A percentile compares a stretch with the other conserved stretches of the same genome.
These are phyloP conservation scores for Clavispora fructus DNA, from an alignment of 805 yeast genomes.

Conservation along the genomic window DNA sequence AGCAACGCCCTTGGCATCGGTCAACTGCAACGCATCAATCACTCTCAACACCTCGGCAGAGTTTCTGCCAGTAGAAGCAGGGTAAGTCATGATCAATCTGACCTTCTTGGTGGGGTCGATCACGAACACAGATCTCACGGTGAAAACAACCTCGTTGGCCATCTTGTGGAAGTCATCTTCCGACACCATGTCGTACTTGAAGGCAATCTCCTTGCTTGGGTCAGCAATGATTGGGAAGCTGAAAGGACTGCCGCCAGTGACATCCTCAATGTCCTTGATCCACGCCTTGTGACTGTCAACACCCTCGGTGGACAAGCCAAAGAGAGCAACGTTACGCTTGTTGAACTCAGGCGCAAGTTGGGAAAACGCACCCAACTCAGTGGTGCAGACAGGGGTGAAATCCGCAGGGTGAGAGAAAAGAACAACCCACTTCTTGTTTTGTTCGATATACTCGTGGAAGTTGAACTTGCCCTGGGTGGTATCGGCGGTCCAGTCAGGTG, in stretches of 20 bases:
- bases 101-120: conserved; percentile 64
- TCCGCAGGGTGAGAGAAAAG: conserved; percentile 75
- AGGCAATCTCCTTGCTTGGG: conserved; percentile 54
- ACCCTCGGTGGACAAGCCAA: conserved; percentile 65
- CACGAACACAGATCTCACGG: conserved; percentile 67
- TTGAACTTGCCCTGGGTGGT: conserved; percentile 59
- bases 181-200: conserved; percentile 65
- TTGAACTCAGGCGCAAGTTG: conserved; percentile 64
- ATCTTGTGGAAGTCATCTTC: conserved; percentile 63
- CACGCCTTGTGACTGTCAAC: conserved; percentile 58
- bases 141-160: conserved; percentile 58
- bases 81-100: conserved; percentile 60
- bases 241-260: conserved; percentile 47
- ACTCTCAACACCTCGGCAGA: conserved; percentile 70
- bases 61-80: conserved; percentile 72
- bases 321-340: conserved; percentile 58
- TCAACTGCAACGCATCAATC: conserved; percentile 62
- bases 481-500: conserved; percentile 63
- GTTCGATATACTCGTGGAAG: conserved; percentile 59
- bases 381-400: conserved; percentile 76
- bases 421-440: conserved; percentile 50
- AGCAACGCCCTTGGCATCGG: conserved; percentile 56
- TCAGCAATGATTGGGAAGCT: conserved; percentile 69
- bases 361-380: conserved; percentile 74
- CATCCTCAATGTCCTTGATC: conserved; percentile 69